phyloP scores from a whole-genome alignment of 2,329 filamentous ascomycete species.

The Cladosporium sphaerospermum region DNA sequence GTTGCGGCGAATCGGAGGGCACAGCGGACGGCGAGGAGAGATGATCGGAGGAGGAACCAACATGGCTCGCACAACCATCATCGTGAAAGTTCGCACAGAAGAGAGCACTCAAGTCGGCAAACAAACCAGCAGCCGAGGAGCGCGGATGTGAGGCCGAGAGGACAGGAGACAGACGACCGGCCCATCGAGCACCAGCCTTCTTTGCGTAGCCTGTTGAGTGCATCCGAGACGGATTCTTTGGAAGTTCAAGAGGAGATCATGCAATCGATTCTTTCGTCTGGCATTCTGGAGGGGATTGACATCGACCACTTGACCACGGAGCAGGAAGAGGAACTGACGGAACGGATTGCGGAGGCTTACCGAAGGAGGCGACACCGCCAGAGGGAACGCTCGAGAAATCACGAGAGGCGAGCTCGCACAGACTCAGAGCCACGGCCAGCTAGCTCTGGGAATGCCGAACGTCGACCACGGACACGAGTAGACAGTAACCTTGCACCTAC shows the following conservation, averaged over 20 bases:
- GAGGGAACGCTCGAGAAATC: conserved; percentile 25
- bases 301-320: conserved; percentile 76
- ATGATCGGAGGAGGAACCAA: conserved; percentile 8
- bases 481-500: conserved; percentile 3
- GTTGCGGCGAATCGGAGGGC: conserved; percentile 7
- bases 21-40: conserved; percentile 12
- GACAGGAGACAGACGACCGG: conserved; percentile 20
- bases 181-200: conserved; percentile 83
- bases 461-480: neutral
- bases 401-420: conserved; percentile 13
- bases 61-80: neutral
- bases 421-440: conserved; percentile 1
- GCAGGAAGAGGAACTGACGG: conserved; percentile 84
- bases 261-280: conserved; percentile 81
- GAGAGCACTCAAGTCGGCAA: conserved; percentile 14
- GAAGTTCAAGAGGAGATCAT: conserved; percentile 85
- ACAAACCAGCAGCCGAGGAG: conserved; percentile 15
- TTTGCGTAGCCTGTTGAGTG: conserved; percentile 74
- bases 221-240: conserved; percentile 66
- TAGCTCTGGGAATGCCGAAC: conserved; percentile 9
- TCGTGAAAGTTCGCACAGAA: conserved; percentile 4
- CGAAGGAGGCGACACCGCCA: conserved; percentile 62
- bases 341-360: conserved; percentile 85
- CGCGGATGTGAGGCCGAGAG: conserved; percentile 14
- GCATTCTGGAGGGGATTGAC: conserved; percentile 80